Evolutionary conservation across 148 eudicot species (phyloP), one percentile per base, ranked within the genome.

Genomic region (Chenopodium album): DNA sequence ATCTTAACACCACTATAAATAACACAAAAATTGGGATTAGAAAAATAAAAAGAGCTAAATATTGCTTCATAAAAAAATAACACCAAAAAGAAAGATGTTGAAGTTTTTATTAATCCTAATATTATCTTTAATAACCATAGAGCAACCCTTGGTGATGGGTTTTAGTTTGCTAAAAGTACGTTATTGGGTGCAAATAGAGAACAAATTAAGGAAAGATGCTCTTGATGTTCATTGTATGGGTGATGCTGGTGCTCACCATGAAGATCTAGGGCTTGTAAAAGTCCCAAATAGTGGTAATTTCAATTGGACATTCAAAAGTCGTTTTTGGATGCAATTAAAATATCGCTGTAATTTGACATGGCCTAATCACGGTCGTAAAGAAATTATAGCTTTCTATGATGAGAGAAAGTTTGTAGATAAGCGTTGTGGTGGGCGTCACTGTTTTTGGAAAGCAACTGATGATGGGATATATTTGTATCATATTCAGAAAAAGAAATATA

Each of bases 121-220:
- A 20, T 19, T 52, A 29, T 14, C 20, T 31, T 10, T 52, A 10
- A 23, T 14, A 34, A 10, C 17, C 5, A 46, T 2, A 9, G 52
- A 31, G 13, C 77, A 50, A 13, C 10, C 44, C 28, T 48, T 44
- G 0, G 78, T 74, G 9, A 41, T 1, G 22, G 34, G 62, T 64
- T 80, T 64, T 63, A 73, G 63, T 23, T 2, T 63, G 28, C 5
- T 23, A 29, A 77, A 64, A 31, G 37, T 46, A 0, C 44, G 48
- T 9, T 80, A 80, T 16, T 29, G 48, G 62, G 47, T 80, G n/a
- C 48, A 7, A 12, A 75, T 64, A 5, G 73, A 80, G 2, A 80
- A 80, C n/a, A 50, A 34, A 22, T 29, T 73, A 63, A 73, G 52
- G 2, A 48, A 9, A 10, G 13, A 48, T 48, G 13, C 52, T 48